phyloP scores from a whole-genome alignment of 2,329 filamentous ascomycete species.

The Xylaria sp. region DNA sequence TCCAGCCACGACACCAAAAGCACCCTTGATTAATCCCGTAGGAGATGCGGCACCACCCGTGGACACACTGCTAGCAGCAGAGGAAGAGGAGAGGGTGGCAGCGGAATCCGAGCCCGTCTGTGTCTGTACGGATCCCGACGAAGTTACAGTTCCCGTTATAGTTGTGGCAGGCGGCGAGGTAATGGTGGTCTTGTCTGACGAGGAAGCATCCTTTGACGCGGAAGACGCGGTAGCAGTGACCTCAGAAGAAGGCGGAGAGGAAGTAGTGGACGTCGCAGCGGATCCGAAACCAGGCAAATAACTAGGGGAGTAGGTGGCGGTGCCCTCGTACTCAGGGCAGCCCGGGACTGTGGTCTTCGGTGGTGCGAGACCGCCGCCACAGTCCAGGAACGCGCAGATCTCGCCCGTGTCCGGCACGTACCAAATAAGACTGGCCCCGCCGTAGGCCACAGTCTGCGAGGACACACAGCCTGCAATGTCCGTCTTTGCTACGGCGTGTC shows the following conservation, averaged over 20 bases:
- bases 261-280: conserved; percentile 23
- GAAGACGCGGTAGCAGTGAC: conserved; percentile 21
- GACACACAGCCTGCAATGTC: conserved; percentile 60
- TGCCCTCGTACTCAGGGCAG: conserved; percentile 66
- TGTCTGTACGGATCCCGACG: conserved; percentile 15
- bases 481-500: conserved; percentile 56
- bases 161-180: conserved; percentile 20
- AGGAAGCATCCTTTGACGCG: conserved; percentile 13
- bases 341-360: conserved; percentile 72
- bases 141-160: conserved; percentile 6
- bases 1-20: conserved; percentile 40
- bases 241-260: conserved; percentile 23
- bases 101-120: conserved; percentile 16
- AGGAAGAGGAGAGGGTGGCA: conserved; percentile 2
- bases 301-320: conserved; percentile 63
- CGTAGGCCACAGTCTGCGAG: conserved; percentile 51
- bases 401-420: conserved; percentile 73
- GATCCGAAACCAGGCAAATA: conserved; percentile 56
- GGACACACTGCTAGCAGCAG: conserved; percentile 33
- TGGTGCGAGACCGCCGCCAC: conserved; percentile 73
- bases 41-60: conserved; percentile 39
- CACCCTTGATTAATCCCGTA: conserved; percentile 40
- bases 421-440: conserved; percentile 62
- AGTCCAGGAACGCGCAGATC: conserved; percentile 72
- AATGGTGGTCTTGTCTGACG: conserved; percentile 15